Evolutionary conservation across 805 yeast genomes (phyloP).

Genomic region (Candida stauntonica): DNA sequence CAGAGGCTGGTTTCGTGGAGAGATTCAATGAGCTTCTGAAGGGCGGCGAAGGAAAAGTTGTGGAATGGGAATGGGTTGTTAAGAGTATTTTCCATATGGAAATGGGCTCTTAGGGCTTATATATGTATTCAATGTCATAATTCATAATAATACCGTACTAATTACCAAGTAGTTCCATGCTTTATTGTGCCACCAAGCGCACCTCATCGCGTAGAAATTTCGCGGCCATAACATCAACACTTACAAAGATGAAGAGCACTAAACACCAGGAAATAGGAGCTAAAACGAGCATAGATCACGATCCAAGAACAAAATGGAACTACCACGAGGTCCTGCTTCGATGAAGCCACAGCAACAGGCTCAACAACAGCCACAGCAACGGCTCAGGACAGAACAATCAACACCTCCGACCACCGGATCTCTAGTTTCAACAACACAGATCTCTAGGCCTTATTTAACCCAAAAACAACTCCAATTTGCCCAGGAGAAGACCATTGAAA

Average conservation of each 20-base stretch:
- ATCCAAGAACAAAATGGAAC: no score
- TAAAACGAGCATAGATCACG: no score
- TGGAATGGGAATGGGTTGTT: slow-evolving; percentile 67
- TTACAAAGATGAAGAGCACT: no score
- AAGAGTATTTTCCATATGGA: slow-evolving; percentile 47
- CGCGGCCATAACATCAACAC: no score
- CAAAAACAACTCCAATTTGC: slow-evolving; percentile 47
- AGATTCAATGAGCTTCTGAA: slow-evolving; percentile 27
- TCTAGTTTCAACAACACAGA: slow-evolving; percentile 31
- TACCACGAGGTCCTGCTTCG: no score
- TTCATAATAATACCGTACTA: no score
- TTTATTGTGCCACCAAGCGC: no score
- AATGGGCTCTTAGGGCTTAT: slow-evolving; percentile 11
- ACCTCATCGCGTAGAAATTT: no score
- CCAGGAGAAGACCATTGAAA: slow-evolving; percentile 49
- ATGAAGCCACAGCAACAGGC: background rate
- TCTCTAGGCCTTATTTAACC: slow-evolving; percentile 61
- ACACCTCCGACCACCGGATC: slow-evolving; percentile 2
- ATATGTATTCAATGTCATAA: no score
- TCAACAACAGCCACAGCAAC: background rate
- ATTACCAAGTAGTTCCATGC: no score
- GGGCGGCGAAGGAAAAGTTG: slow-evolving; percentile 26
- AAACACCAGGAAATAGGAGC: no score
- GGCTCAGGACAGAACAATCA: background rate
- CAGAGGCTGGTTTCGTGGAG: slow-evolving; percentile 30